A percentile compares a stretch with the other conserved stretches of the same genome.
Conservation (phyloP, 805 yeast species). For the Lipomyces sp. region DNA sequence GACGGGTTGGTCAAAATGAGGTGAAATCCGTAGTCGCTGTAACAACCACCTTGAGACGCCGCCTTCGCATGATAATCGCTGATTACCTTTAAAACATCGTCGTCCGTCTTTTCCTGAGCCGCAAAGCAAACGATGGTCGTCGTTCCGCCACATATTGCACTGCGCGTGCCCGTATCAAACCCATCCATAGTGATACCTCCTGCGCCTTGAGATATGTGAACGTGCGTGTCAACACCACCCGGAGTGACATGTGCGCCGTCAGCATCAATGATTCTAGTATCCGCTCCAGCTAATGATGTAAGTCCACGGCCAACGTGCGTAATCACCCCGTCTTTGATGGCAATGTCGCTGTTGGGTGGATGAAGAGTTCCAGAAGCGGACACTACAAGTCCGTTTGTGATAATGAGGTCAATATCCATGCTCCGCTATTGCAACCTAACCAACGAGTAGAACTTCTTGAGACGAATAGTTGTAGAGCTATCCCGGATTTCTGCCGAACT, state of each 20-base stretch:
- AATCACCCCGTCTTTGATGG: conserved; percentile 44
- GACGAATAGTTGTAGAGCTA: not conserved
- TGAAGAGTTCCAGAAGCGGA: conserved; percentile 19
- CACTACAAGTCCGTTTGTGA: conserved; percentile 33
- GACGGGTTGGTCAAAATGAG: conserved; percentile 43
- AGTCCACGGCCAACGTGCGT: conserved; percentile 39
- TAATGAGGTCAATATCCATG: conserved; percentile 29
- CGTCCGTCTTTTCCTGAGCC: conserved; percentile 41
- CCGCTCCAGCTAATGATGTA: conserved; percentile 27
- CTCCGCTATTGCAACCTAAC: not conserved
- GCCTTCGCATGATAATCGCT: conserved; percentile 38
- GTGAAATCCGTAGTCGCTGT: conserved; percentile 51
- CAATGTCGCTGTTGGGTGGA: conserved; percentile 39
- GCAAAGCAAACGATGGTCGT: conserved; percentile 51
- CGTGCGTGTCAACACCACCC: conserved; percentile 53
- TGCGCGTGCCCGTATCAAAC: conserved; percentile 45
- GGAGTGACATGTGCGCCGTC: conserved; percentile 50
- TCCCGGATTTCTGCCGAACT: not conserved
- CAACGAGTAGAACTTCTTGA: not conserved
- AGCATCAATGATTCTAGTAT: conserved; percentile 42
- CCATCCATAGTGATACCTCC: conserved; percentile 45
- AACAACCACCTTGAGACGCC: conserved; percentile 33
- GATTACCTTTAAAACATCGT: conserved; percentile 35
- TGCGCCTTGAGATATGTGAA: conserved; percentile 46
- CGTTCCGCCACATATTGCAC: conserved; percentile 52